phyloP scores from a whole-genome alignment of 306 rosid genomes.

The Dalbergia cultrata region DNA sequence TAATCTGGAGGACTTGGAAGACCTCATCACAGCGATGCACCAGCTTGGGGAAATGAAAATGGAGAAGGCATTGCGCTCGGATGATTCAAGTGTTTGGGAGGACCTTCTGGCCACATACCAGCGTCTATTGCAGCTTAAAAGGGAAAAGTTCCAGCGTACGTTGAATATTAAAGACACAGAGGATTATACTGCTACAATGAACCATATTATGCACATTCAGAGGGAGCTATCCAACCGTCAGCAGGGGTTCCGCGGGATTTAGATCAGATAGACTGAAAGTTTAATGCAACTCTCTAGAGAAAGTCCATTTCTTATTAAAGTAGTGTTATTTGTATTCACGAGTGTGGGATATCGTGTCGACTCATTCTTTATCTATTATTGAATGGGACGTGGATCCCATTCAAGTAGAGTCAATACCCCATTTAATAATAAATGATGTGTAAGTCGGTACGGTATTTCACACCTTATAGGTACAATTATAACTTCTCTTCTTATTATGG shows the following conservation, averaged over 20 bases:
- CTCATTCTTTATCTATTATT: no score
- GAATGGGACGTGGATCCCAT: no score
- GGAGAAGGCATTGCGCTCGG: constrained; percentile 36
- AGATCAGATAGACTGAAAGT: no score
- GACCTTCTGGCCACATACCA: constrained; percentile 23
- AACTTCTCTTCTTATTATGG: no score
- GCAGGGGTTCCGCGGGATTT: constrained; percentile 16
- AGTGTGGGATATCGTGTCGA: no score
- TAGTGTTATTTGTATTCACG: no score
- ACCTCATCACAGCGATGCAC: background rate
- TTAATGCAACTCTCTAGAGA: no score
- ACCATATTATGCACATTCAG: background rate
- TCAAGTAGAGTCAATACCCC: no score
- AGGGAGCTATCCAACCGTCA: background rate
- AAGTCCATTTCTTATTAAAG: no score
- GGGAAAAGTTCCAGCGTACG: background rate
- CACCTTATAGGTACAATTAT: no score
- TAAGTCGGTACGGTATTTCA: no score
- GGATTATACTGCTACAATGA: background rate
- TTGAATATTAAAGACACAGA: background rate
- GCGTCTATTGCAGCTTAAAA: constrained; percentile 31
- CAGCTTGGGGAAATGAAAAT: constrained; percentile 45
- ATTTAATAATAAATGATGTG: no score
- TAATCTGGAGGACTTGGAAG: constrained; percentile 27
- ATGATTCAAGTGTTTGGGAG: constrained; percentile 25